Conservation (phyloP, 2,329 filamentous ascomycete genomes). For the Aureobasidium namibiae region DNA sequence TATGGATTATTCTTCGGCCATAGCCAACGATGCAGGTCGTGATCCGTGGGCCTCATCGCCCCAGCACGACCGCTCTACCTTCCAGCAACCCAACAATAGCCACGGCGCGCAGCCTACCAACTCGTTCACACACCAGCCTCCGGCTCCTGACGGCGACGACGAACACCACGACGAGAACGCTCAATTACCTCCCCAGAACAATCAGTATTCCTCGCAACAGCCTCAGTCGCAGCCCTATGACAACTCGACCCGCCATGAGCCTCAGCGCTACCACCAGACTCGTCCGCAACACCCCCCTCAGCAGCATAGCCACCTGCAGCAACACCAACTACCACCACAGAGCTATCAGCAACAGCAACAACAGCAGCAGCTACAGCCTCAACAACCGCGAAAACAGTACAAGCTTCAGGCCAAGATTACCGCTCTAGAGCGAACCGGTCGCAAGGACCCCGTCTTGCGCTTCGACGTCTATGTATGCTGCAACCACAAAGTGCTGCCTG, state of each 20-base stretch:
- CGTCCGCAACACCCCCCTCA: slow-evolving; percentile 30
- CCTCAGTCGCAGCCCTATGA: neutral
- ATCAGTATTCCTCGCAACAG: slow-evolving; percentile 1
- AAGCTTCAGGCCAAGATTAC: slow-evolving; percentile 94
- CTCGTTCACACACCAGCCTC: slow-evolving; percentile 20
- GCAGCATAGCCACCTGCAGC: slow-evolving; percentile 26
- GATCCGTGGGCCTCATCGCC: slow-evolving; percentile 60
- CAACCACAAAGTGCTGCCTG: neutral
- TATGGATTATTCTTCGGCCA: slow-evolving; percentile 56
- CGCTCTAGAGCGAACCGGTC: slow-evolving; percentile 80
- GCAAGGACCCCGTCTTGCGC: slow-evolving; percentile 88
- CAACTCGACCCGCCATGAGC: neutral
- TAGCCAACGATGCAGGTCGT: slow-evolving; percentile 49
- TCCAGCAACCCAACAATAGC: slow-evolving; percentile 39
- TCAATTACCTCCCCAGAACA: slow-evolving; percentile 8
- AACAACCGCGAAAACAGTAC: slow-evolving; percentile 28
- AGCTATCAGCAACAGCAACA: slow-evolving; percentile 29
- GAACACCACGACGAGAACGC: neutral
- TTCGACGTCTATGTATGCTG: slow-evolving; percentile 88
- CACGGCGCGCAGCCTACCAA: slow-evolving; percentile 28
- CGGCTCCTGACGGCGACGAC: slow-evolving; percentile 12
- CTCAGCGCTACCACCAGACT: slow-evolving; percentile 25
- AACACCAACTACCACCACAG: slow-evolving; percentile 15
- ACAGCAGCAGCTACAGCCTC: slow-evolving; percentile 27
- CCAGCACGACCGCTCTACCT: slow-evolving; percentile 40